Base-by-base conservation (phyloP, 73 alveolate genomes). In the Urostyla sp. region DNA sequence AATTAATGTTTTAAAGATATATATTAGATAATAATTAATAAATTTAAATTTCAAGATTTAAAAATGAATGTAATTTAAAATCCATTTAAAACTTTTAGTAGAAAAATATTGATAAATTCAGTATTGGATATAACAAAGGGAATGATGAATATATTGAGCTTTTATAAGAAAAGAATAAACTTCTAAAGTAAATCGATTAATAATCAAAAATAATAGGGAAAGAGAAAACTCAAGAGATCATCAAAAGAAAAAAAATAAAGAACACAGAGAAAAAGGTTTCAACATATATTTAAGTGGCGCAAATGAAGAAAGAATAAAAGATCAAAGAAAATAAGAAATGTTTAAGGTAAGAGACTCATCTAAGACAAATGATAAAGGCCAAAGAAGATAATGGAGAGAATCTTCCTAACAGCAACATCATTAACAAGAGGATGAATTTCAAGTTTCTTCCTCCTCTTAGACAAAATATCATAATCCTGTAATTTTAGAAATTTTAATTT, bases 201-300 rank as follows among this genome's bases (percentile, higher is more conserved):
- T n/a, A n/a, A n/a, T n/a, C n/a, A n/a, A n/a, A n/a, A n/a, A n/a
- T 30, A 81, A 69, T 75, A 78, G 34, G 59, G 81, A 59, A 40
- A 78, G 53, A 40, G 63, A 59, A 59, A 78, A 53, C n/a, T 54
- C 69, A 31, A 78, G 34, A 30, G 73, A 67, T 44, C 43, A 61
- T 18, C 35, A 67, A 45, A 60, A 80, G 72, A 4, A 30, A 15
- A 26, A 21, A 31, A 36, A 72, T 36, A 78, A 63, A n/a, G 49
- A 74, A 32, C 87, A 89, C 54, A 59, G 90, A 38, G 98, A 92
- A 74, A 69, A 87, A 45, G 98, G 94, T 6, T 92, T 92, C 72
- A 91, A 92, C 43, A 67, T 89, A 0, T 88, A 77, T 52, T 28
- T 92, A 43, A 45, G 73, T 44, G 95, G 95, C 24, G 98, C 95